These are phyloP conservation scores for Simplicillium sp. DNA, from an alignment of 2,329 filamentous ascomycete species.

Conservation along the genomic window DNA sequence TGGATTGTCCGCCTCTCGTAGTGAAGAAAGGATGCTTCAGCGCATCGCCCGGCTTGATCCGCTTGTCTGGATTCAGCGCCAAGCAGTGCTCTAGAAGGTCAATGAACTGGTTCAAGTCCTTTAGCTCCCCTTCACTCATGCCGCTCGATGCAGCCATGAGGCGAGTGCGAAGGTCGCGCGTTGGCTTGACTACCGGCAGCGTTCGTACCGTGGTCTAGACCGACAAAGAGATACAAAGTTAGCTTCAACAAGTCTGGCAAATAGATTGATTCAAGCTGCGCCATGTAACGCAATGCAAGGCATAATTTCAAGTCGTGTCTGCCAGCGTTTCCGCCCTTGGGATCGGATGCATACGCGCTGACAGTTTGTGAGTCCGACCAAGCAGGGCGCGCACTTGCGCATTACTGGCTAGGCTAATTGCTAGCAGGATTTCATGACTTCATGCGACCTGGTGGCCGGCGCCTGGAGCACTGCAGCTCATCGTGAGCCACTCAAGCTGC, in stretches of 20 bases:
- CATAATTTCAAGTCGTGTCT: background rate
- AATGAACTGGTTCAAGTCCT: conserved; percentile 73
- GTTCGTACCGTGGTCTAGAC: conserved; percentile 56
- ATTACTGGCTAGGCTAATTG: no score
- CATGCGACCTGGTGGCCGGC: no score
- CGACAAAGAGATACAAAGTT: conserved; percentile 3
- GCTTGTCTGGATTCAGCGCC: conserved; percentile 83
- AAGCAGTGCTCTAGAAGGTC: conserved; percentile 85
- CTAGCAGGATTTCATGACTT: no score
- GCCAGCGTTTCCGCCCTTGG: no score
- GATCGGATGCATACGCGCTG: no score
- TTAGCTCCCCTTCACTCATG: conserved; percentile 63
- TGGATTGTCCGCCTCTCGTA: conserved; percentile 13
- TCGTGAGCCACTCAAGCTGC: no score
- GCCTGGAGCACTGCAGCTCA: no score
- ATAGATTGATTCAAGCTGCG: background rate
- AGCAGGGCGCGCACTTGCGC: no score
- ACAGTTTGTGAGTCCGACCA: no score
- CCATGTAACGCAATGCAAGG: background rate
- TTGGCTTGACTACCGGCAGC: conserved; percentile 63
- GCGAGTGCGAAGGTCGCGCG: conserved; percentile 72
- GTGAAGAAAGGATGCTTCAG: conserved; percentile 81
- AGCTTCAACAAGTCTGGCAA: conserved; percentile 3
- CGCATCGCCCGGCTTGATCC: conserved; percentile 78
- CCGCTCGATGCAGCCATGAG: conserved; percentile 65